Conservation (phyloP, 306 rosid species). For the Vigna hirtella region DNA sequence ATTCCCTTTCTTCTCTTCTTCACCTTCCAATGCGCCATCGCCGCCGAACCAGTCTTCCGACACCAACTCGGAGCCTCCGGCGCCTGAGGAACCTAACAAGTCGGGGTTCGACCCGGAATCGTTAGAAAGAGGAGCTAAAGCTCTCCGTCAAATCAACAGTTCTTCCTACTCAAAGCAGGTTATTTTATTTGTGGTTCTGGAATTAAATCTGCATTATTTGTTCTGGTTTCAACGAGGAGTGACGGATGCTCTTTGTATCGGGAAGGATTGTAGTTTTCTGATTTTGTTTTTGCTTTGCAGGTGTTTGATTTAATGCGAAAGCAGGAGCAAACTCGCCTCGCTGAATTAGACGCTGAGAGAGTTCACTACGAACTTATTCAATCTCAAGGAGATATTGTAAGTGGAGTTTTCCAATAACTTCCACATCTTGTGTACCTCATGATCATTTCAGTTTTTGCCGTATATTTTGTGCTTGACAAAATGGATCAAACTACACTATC, state of each 20-base stretch:
- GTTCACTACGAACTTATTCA: slow-evolving; percentile 74
- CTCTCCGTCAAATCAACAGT: slow-evolving; percentile 82
- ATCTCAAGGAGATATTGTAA: slow-evolving; percentile 75
- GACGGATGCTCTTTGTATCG: not conserved
- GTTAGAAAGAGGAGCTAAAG: slow-evolving; percentile 90
- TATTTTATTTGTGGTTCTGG: not conserved
- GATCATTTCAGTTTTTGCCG: slow-evolving; percentile 2
- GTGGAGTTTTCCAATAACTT: slow-evolving; percentile 39
- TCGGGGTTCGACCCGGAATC: slow-evolving; percentile 87
- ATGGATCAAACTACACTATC: slow-evolving; percentile 2
- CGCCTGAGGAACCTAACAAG: slow-evolving; percentile 69
- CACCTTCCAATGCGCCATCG: slow-evolving; percentile 56
- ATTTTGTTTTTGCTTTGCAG: slow-evolving; percentile 51
- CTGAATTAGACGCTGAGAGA: slow-evolving; percentile 84
- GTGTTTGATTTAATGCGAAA: slow-evolving; percentile 79
- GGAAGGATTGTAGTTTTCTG: slow-evolving; percentile 14
- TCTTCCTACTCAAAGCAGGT: slow-evolving; percentile 77
- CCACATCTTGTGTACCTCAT: not conserved
- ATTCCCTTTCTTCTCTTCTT: slow-evolving; percentile 59
- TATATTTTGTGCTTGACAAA: not conserved
- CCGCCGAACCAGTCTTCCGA: slow-evolving; percentile 53
- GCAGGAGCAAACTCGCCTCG: slow-evolving; percentile 85
- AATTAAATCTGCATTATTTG: slow-evolving; percentile 4
- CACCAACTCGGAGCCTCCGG: slow-evolving; percentile 57
- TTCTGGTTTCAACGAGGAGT: not conserved